These are phyloP conservation scores for Erodium texanum DNA, from an alignment of 441 rosid genomes.

Conservation along the genomic window DNA sequence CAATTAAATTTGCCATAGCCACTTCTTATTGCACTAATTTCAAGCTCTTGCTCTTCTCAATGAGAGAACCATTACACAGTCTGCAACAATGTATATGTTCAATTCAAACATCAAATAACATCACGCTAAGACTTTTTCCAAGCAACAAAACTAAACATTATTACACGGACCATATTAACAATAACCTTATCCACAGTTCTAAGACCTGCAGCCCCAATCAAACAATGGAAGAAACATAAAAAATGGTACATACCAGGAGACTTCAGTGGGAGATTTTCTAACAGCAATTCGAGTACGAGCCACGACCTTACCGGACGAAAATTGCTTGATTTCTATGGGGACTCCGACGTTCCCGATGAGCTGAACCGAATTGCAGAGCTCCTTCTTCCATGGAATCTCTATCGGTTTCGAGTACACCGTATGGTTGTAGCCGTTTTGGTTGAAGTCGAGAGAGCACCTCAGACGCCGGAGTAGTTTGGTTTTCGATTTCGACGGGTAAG, in stretches of 20 bases:
- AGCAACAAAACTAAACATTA: background rate
- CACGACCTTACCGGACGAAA: conserved; percentile 47
- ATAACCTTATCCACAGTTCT: background rate
- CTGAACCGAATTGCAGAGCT: conserved; percentile 42
- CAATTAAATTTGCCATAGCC: background rate
- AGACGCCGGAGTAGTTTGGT: background rate
- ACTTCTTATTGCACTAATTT: background rate
- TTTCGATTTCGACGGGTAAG: background rate
- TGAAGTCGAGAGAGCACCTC: conserved; percentile 31
- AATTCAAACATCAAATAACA: no score
- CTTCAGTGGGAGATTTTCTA: conserved; percentile 38
- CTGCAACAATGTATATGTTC: background rate
- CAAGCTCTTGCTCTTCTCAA: background rate
- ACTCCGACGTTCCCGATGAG: conserved; percentile 48
- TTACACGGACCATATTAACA: no score
- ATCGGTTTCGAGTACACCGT: conserved; percentile 31
- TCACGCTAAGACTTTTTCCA: no score
- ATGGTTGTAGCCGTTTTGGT: conserved; percentile 17
- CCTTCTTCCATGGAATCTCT: conserved; percentile 57
- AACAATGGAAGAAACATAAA: background rate
- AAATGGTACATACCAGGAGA: conserved; percentile 33
- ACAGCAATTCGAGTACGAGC: conserved; percentile 55
- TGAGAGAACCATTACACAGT: background rate
- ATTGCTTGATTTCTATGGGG: conserved; percentile 41
- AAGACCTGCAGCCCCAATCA: background rate